A percentile compares a stretch with the other conserved stretches of the same genome.
phyloP scores from a whole-genome alignment of 805 yeast genomes.

The Tetrapisispora nanseiensis region DNA sequence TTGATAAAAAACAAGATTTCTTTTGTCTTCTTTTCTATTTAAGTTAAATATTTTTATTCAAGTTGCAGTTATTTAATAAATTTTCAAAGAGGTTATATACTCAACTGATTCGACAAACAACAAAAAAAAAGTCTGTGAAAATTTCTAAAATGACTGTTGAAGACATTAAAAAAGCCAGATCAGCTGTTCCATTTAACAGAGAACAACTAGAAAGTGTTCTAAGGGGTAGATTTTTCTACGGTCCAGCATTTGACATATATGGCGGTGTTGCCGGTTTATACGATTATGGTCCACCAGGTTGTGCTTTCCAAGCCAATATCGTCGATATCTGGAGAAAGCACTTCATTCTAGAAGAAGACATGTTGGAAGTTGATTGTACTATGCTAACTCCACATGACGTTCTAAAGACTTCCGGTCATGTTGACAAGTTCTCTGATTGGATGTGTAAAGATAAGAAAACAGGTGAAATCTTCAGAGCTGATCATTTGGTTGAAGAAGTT shows the following conservation, averaged over 20 bases:
- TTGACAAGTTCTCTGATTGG: slow-evolving; percentile 98
- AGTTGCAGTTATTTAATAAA: slow-evolving; percentile 15
- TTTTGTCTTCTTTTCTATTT: too few relatives aligned
- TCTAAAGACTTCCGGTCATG: slow-evolving; percentile 97
- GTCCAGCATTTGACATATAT: slow-evolving; percentile 94
- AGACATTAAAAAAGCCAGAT: slow-evolving; percentile 24
- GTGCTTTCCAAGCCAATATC: slow-evolving; percentile 94
- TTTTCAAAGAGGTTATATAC: slow-evolving; percentile 21
- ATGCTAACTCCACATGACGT: slow-evolving; percentile 98
- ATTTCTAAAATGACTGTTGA: slow-evolving; percentile 27
- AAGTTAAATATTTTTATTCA: too few relatives aligned
- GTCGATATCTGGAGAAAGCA: slow-evolving; percentile 96
- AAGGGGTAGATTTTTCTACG: slow-evolving; percentile 92
- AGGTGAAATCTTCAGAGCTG: slow-evolving; percentile 98
- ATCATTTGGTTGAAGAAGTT: slow-evolving; percentile 96
- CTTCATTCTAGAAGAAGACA: slow-evolving; percentile 93
- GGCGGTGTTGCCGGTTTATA: slow-evolving; percentile 98
- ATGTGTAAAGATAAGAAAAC: slow-evolving; percentile 94
- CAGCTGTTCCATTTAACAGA: slow-evolving; percentile 50
- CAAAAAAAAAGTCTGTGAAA: slow-evolving; percentile 20
- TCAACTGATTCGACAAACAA: slow-evolving; percentile 8
- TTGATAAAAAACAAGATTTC: too few relatives aligned
- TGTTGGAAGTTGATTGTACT: slow-evolving; percentile 97
- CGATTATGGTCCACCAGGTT: slow-evolving; percentile 99
- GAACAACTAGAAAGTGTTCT: slow-evolving; percentile 83